Percentiles rank a stretch among this genome's conserved stretches.
Conservation (phyloP, 2,329 filamentous ascomycete genomes). For the Colletotrichum destructivum region DNA sequence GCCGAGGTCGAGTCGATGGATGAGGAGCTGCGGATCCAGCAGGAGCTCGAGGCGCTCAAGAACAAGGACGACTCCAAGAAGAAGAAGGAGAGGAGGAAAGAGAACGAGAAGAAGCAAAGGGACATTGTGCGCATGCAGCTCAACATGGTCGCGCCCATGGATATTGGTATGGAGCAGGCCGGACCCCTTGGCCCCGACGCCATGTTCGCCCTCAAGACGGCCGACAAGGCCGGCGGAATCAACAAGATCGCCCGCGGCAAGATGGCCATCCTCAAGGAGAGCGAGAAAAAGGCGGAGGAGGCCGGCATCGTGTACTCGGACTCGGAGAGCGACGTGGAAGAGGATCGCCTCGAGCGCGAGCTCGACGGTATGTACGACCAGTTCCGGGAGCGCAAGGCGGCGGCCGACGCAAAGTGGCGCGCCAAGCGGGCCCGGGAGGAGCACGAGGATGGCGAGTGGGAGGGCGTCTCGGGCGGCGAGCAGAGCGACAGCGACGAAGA, state of each 20-base stretch:
- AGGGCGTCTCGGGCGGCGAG: slow-evolving; percentile 83
- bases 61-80: slow-evolving; percentile 83
- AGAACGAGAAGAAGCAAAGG: slow-evolving; percentile 95
- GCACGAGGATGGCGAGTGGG: slow-evolving; percentile 90
- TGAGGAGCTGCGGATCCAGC: slow-evolving; percentile 91
- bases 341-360: slow-evolving; percentile 85
- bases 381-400: slow-evolving; percentile 85
- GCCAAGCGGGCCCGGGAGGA: slow-evolving; percentile 90
- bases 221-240: slow-evolving; percentile 82
- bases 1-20: slow-evolving; percentile 92
- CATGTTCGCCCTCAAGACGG: slow-evolving; percentile 88
- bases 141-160: slow-evolving; percentile 95
- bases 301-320: slow-evolving; percentile 67
- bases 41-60: slow-evolving; percentile 86
- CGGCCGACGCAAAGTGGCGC: slow-evolving; percentile 87
- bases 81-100: slow-evolving; percentile 86
- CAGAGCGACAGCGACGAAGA: slow-evolving; percentile 73
- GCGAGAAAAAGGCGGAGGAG: slow-evolving; percentile 71
- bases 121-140: slow-evolving; percentile 98
- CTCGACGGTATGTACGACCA: slow-evolving; percentile 90
- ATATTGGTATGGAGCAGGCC: slow-evolving; percentile 92
- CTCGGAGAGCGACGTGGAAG: slow-evolving; percentile 72
- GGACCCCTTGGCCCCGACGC: slow-evolving; percentile 84
- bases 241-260: slow-evolving; percentile 81
- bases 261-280: slow-evolving; percentile 78